Evolutionary conservation across 805 yeast species (phyloP).

Genomic region (Schwanniomyces sp.): DNA sequence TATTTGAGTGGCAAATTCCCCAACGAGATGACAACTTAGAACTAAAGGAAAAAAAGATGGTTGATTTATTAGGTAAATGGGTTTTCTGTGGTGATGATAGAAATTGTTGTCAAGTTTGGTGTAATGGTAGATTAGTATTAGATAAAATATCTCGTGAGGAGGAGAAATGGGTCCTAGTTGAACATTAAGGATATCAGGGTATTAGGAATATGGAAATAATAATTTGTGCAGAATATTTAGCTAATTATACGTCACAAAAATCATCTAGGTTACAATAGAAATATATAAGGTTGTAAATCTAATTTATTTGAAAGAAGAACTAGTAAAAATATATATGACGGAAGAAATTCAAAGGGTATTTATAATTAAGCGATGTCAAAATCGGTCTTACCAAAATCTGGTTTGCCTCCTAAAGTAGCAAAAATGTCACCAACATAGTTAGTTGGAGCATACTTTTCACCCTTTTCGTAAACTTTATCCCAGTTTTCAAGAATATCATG

Average conservation of each 20-base stretch:
- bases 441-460: slow-evolving; percentile 35
- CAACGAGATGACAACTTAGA: slow-evolving; percentile 9
- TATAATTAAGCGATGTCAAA: slow-evolving; percentile 10
- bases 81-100: slow-evolving; percentile 92
- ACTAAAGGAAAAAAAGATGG: slow-evolving; percentile 33
- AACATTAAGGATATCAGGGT: background rate
- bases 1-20: slow-evolving; percentile 73
- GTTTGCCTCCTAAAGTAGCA: slow-evolving; percentile 51
- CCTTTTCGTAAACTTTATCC: slow-evolving; percentile 32
- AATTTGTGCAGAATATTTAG: no score
- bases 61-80: slow-evolving; percentile 80
- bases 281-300: no score
- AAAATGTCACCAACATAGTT: slow-evolving; percentile 64
- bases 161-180: slow-evolving; percentile 4
- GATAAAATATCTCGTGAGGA: slow-evolving; percentile 24
- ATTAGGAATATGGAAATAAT: background rate
- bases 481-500: slow-evolving; percentile 53
- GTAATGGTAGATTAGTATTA: slow-evolving; percentile 68
- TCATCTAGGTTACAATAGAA: no score
- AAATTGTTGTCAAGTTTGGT: slow-evolving; percentile 79
- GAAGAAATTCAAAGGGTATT: background rate
- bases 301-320: background rate
- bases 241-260: no score
- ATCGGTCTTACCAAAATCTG: slow-evolving; percentile 34
- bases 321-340: background rate